Conservation (phyloP, 2,329 filamentous ascomycete species). For the Ilyonectria mors-panacis region DNA sequence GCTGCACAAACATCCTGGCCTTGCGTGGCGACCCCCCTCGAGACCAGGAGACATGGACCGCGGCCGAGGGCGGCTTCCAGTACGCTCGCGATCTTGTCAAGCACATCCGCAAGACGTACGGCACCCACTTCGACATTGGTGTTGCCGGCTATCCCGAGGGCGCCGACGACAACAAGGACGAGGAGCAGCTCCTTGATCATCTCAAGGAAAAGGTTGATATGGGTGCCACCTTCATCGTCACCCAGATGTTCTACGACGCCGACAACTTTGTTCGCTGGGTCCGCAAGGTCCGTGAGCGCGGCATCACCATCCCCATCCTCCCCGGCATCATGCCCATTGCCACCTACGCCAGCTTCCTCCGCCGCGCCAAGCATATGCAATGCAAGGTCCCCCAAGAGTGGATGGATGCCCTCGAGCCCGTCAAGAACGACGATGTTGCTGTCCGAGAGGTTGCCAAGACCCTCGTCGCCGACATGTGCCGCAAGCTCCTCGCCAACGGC, state of each 20-base stretch:
- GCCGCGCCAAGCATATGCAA: conserved; percentile 92
- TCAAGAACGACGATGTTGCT: conserved; percentile 96
- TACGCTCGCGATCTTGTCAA: conserved; percentile 94
- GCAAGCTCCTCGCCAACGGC: conserved; percentile 84
- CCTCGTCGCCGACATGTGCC: conserved; percentile 91
- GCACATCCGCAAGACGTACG: conserved; percentile 83
- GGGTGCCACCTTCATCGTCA: conserved; percentile 93
- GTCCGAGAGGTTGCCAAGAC: conserved; percentile 91
- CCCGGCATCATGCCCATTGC: conserved; percentile 92
- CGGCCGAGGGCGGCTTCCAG: conserved; percentile 86
- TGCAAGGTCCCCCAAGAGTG: conserved; percentile 86
- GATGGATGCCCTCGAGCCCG: conserved; percentile 86
- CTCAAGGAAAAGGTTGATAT: conserved; percentile 98
- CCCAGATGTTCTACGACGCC: conserved; percentile 99
- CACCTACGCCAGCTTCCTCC: conserved; percentile 92
- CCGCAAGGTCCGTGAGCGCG: conserved; percentile 84
- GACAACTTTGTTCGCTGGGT: conserved; percentile 97
- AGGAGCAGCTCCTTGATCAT: conserved; percentile 88
- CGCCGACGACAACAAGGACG: conserved; percentile 91
- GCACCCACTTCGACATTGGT: conserved; percentile 90
- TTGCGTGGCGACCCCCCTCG: conserved; percentile 93
- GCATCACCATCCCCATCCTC: conserved; percentile 87
- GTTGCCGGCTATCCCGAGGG: conserved; percentile 98
- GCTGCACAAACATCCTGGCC: conserved; percentile 97
- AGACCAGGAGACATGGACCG: conserved; percentile 95